These are phyloP conservation scores for Gossypium mustelinum DNA, from an alignment of 345 rosid species.

Conservation along the genomic window DNA sequence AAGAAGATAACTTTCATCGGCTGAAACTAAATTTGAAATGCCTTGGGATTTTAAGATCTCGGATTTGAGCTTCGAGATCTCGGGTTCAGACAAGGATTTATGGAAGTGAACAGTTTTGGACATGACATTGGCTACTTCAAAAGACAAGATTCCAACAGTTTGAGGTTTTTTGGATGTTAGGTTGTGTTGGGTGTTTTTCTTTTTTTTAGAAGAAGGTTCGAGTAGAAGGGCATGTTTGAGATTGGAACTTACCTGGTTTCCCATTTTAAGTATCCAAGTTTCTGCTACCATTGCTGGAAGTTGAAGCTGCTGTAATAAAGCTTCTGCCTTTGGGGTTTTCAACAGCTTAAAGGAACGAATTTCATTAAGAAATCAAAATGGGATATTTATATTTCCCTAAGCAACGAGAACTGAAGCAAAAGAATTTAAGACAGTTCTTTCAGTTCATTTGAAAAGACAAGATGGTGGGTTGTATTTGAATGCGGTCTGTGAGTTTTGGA, in stretches of 20 bases:
- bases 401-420: neutral
- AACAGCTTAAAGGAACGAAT: conserved; percentile 4
- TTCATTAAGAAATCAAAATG: neutral
- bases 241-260: conserved; percentile 91
- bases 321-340: neutral
- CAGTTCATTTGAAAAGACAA: neutral
- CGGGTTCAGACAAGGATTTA: conserved; percentile 69
- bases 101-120: conserved; percentile 83
- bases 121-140: conserved; percentile 87
- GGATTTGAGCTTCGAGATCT: conserved; percentile 63
- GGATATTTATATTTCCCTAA: neutral
- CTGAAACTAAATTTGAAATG: conserved; percentile 53
- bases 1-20: conserved; percentile 58
- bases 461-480: conserved; percentile 8
- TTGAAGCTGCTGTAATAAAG: neutral
- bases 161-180: conserved; percentile 32
- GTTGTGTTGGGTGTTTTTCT: conserved; percentile 24
- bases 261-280: conserved; percentile 90
- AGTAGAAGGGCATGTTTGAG: conserved; percentile 77
- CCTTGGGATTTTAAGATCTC: conserved; percentile 70
- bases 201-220: conserved; percentile 42
- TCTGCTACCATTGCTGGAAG: conserved; percentile 78
- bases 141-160: conserved; percentile 74
- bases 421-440: neutral
- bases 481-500: neutral